Conservation (phyloP, 306 rosid genomes). For the Sechiopsis laciniata region DNA sequence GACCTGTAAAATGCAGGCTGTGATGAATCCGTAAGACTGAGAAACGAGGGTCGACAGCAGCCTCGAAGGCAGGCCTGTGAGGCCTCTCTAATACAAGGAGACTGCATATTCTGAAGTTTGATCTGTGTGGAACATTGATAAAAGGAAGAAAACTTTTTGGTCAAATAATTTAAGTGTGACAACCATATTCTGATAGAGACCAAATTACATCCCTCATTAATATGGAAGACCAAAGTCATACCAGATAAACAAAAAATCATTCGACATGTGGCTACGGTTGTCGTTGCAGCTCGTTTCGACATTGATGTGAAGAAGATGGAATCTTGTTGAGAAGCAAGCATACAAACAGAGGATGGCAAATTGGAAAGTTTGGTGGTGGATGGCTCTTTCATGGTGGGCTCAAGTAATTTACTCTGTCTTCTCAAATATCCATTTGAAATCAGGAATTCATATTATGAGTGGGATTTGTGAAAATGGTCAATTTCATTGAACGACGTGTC, state of each 20-base stretch:
- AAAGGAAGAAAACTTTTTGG: not conserved
- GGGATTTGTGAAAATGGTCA: not conserved
- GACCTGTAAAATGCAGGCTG: conserved; percentile 27
- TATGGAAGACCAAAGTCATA: not conserved
- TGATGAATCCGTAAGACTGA: conserved; percentile 28
- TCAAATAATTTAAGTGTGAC: conserved; percentile 2
- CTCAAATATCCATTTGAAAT: not conserved
- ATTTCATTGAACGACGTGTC: conserved; percentile 16
- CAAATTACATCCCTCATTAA: not conserved
- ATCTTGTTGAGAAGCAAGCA: not conserved
- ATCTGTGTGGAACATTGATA: conserved; percentile 13
- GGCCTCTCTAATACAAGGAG: conserved; percentile 38
- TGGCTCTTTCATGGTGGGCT: conserved; percentile 19
- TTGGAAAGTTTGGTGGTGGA: not conserved
- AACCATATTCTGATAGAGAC: conserved; percentile 14
- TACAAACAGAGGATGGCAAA: conserved; percentile 10
- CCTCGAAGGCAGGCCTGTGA: conserved; percentile 51
- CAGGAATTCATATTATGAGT: not conserved
- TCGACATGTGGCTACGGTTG: not conserved
- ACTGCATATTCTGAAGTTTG: conserved; percentile 32
- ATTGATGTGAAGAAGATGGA: not conserved
- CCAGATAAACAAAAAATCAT: not conserved
- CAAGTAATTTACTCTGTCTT: not conserved
- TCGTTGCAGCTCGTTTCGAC: not conserved
- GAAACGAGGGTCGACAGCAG: conserved; percentile 47